phyloP scores from a whole-genome alignment of 805 yeast species.

The Saccharomycopsis vini region DNA sequence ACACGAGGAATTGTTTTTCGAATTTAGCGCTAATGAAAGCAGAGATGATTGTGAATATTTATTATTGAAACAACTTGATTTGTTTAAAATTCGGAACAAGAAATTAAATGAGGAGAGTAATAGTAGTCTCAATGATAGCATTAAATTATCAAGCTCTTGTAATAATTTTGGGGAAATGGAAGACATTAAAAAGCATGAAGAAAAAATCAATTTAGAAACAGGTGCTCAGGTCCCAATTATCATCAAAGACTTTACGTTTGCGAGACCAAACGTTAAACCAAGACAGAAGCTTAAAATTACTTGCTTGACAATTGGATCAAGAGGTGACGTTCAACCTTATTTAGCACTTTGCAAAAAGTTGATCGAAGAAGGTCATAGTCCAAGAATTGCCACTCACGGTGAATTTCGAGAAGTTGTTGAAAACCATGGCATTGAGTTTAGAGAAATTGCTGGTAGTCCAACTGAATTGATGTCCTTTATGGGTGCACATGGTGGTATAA shows the following conservation, averaged over 20 bases:
- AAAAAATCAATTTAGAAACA: conserved; percentile 45
- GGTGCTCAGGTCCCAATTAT: conserved; percentile 59
- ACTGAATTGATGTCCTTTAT: conserved; percentile 84
- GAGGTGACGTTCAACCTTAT: conserved; percentile 97
- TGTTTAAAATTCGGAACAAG: conserved; percentile 26
- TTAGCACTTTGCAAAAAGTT: conserved; percentile 82
- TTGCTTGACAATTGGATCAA: conserved; percentile 80
- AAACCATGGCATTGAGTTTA: conserved; percentile 57
- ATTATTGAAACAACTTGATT: conserved; percentile 42
- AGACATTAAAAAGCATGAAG: conserved; percentile 57
- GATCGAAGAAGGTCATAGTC: conserved; percentile 71
- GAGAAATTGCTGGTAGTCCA: conserved; percentile 84
- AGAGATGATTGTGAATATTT: conserved; percentile 67
- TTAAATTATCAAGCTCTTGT: conserved; percentile 25
- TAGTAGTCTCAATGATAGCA: conserved; percentile 22
- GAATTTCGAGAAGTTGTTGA: conserved; percentile 76
- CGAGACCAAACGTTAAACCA: conserved; percentile 36
- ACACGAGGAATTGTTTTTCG: conserved; percentile 68
- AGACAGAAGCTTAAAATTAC: conserved; percentile 49
- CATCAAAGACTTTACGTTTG: conserved; percentile 54
- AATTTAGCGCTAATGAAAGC: conserved; percentile 53
- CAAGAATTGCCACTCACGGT: conserved; percentile 74
- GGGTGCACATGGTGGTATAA: conserved; percentile 85
- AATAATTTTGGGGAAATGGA: conserved; percentile 40
- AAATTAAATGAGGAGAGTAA: conserved; percentile 10